Base-by-base conservation (phyloP, 371 early-diverging fungal genomes). In the Synchytrium microbalum region DNA sequence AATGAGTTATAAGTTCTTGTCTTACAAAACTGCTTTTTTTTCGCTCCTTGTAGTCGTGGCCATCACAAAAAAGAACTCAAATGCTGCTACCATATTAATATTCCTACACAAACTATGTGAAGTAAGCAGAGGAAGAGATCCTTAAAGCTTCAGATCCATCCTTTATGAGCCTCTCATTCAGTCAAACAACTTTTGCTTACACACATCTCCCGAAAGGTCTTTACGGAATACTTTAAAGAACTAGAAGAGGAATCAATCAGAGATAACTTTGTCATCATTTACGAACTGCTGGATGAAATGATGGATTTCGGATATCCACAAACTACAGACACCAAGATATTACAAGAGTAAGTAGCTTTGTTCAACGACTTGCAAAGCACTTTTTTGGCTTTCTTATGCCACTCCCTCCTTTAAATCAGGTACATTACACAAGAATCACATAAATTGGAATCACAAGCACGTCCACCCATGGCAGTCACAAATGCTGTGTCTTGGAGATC, bases 231-330 rank as follows among this genome's bases (percentile, higher is more conserved):
- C 78, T 98, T 98, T 77, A 95, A 94, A 74, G 92, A 92, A 65
- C 84, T 98, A 59, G 97, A 98, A 75, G 99, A 98, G 68, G 99
- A 98, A 71, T 92, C 94, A 19, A 92, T 94, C 69, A 79, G 93
- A 54, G 93, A 94, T 76, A 94, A 94, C 72, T 94, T 94, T 81
- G 92, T 93, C 28, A 88, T 94, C 64, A 92, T 93, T 64, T 98
- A 98, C 73, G 99, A 98, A 78, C 79, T 98, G 31, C 76, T 98
- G 73, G 99, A 98, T 77, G 99, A 98, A 75, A 98, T 98, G 95
- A 95, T 96, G 96, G 99, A 98, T 75, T 98, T 95, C 73, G 99
- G 99, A 26, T 92, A 95, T 74, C 97, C 99, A 31, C 99, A 98
- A 72, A 95, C 94, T 2, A 97, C 97, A 3, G 97, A 98, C 74